Evolutionary conservation across 2,329 filamentous ascomycete species (phyloP), one percentile per base, ranked within the genome.

Genomic region (Sporothrix protearum): DNA sequence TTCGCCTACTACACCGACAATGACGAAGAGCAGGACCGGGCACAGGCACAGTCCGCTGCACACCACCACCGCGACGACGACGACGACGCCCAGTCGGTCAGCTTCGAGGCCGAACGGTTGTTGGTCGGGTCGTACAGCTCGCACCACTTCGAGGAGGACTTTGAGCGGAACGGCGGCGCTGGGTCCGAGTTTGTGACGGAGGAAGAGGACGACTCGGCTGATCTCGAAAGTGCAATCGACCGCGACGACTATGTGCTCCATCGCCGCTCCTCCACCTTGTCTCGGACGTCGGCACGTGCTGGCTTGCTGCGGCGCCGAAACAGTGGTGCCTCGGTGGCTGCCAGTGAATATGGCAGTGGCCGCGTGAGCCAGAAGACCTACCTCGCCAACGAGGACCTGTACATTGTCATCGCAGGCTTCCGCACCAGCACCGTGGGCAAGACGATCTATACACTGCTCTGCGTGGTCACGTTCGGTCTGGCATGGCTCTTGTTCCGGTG

Each of bases 351-450:
- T 67, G 83, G 83, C 53, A 87, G 86, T 12, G 88, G 88, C 55
- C 88, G 92, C 71, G 84, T 87, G 36, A 96, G 87, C 77, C 96
- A 99, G 80, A 98, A 97, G 82, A 87, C 97, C 30, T 96, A 97
- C 80, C 94, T 99, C 81, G 85, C 89, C 72, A 97, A 93, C 55
- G 96, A 99, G 80, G 96, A 99, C 79, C 84, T 99, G 74, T 97
- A 94, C 0, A 94, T 97, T 76, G 95, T 94, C 36, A 89, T 98
- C 78, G 93, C 95, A 30, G 96, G 96, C 0, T 99, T 98, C 80
- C 89, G 86, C 67, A 97, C 94, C 3, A 95, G 91, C 74, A 80
- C 82, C 3, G 73, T 88, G 16, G 93, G 96, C 1, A 91, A 89
- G 76, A 80, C 86, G 1, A 74, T 89, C 0, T 98, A 98, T 78